Evolutionary conservation across 2,329 filamentous ascomycete genomes (phyloP).

Genomic region (Talaromyces sp.): DNA sequence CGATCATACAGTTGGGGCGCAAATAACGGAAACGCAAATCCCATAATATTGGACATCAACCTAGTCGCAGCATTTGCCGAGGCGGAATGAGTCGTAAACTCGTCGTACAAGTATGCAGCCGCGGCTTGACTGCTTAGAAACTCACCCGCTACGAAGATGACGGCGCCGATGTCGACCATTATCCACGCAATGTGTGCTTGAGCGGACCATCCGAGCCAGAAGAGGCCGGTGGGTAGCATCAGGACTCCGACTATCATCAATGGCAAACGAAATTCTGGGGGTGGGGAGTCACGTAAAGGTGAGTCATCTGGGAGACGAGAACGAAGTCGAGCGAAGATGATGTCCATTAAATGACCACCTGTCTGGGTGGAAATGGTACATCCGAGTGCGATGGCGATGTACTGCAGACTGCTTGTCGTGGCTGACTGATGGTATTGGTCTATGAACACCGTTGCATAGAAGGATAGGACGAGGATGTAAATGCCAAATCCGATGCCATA

Average conservation of each 20-base stretch:
- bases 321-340: slow-evolving; percentile 9
- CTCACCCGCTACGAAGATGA: slow-evolving; percentile 52
- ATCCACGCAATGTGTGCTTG: slow-evolving; percentile 56
- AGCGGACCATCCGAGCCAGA: slow-evolving; percentile 59
- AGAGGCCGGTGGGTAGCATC: slow-evolving; percentile 54
- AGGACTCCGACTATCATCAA: slow-evolving; percentile 55
- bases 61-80: slow-evolving; percentile 54
- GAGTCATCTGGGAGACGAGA: slow-evolving; percentile 7
- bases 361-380: slow-evolving; percentile 10
- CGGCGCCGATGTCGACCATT: slow-evolving; percentile 58
- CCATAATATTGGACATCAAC: slow-evolving; percentile 54
- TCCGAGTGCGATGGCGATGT: slow-evolving; percentile 16
- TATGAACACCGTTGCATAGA: slow-evolving; percentile 14
- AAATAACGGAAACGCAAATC: slow-evolving; percentile 60
- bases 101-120: slow-evolving; percentile 61
- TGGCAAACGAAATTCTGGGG: slow-evolving; percentile 52
- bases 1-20: slow-evolving; percentile 51
- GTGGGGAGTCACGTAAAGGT: slow-evolving; percentile 33
- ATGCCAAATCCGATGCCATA: slow-evolving; percentile 12
- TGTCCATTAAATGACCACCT: slow-evolving; percentile 12
- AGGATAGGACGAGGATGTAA: slow-evolving; percentile 15
- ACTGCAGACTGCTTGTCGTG: slow-evolving; percentile 16
- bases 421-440: slow-evolving; percentile 14
- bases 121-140: slow-evolving; percentile 44
- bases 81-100: slow-evolving; percentile 47